Conservation (phyloP, 2,329 filamentous ascomycete genomes). For the Sporothrix variecibatus region DNA sequence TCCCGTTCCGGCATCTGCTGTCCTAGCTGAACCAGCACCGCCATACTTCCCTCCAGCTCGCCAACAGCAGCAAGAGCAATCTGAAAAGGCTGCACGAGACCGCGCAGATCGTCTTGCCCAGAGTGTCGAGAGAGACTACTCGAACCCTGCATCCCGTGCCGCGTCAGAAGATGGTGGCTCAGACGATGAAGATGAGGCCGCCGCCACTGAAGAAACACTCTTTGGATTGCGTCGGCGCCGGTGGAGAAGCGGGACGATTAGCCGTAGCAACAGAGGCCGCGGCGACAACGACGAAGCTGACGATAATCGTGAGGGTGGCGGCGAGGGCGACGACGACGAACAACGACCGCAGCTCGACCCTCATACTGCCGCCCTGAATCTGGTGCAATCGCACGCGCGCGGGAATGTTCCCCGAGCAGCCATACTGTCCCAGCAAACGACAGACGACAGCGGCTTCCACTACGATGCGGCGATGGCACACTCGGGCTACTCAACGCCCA, state of each 20-base stretch:
- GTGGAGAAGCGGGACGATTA: background rate
- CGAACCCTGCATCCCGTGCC: slow-evolving; percentile 36
- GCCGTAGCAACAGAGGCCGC: background rate
- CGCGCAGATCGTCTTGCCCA: slow-evolving; percentile 41
- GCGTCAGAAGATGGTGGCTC: slow-evolving; percentile 34
- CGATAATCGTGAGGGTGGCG: background rate
- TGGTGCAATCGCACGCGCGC: slow-evolving; percentile 30
- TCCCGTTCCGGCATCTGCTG: background rate
- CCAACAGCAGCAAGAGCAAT: slow-evolving; percentile 32
- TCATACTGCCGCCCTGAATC: slow-evolving; percentile 28
- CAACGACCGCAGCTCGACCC: slow-evolving; percentile 10
- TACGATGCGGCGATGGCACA: slow-evolving; percentile 31
- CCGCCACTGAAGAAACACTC: background rate
- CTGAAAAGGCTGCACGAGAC: slow-evolving; percentile 40
- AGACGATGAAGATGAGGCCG: slow-evolving; percentile 20
- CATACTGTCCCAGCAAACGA: background rate
- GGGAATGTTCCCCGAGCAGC: slow-evolving; percentile 4
- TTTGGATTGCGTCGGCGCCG: slow-evolving; percentile 17
- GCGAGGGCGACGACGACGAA: slow-evolving; percentile 23
- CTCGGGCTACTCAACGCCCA: slow-evolving; percentile 38
- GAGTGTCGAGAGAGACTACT: slow-evolving; percentile 37
- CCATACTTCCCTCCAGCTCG: slow-evolving; percentile 27
- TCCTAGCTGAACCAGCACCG: slow-evolving; percentile 23
- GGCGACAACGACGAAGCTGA: background rate
- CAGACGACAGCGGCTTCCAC: slow-evolving; percentile 19